Percentiles rank a stretch among this genome's conserved stretches.
Evolutionary conservation across 139 green algal species (phyloP).

Genomic region (Chlorella sorokiniana): DNA sequence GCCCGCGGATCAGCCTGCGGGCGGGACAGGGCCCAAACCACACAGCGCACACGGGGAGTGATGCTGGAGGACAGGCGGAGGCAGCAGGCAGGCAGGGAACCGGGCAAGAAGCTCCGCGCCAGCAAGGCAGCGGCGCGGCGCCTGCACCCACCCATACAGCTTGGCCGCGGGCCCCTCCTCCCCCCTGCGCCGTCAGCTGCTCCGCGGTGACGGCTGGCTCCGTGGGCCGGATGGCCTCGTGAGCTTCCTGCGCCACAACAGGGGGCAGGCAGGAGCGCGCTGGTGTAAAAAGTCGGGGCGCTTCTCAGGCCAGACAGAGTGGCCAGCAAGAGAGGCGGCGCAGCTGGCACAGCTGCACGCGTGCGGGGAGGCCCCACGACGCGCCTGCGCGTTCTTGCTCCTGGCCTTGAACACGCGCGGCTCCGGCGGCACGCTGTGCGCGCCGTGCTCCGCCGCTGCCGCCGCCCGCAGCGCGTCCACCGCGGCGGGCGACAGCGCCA

Average conservation of each 20-base stretch:
- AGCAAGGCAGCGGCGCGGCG: no score
- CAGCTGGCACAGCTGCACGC: no score
- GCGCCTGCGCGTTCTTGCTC: constrained; percentile 49
- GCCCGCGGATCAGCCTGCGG: constrained; percentile 77
- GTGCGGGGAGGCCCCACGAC: not conserved
- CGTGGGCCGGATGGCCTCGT: constrained; percentile 93
- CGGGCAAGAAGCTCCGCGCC: no score
- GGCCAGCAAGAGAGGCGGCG: not conserved
- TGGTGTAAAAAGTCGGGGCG: no score
- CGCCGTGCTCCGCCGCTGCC: constrained; percentile 43
- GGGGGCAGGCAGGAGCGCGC: not conserved
- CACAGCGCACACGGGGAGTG: not conserved
- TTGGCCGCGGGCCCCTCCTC: constrained; percentile 32
- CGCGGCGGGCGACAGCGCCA: constrained; percentile 58
- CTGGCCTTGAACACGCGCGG: constrained; percentile 46
- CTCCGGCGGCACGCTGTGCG: constrained; percentile 41
- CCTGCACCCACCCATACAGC: constrained; percentile 70
- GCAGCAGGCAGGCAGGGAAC: no score
- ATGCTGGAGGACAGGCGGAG: not conserved
- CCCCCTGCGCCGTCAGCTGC: constrained; percentile 28
- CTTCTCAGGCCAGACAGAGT: not conserved
- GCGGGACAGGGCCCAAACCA: not conserved
- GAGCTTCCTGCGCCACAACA: constrained; percentile 81
- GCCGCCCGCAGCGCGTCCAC: constrained; percentile 51
- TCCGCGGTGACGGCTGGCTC: constrained; percentile 25